phyloP scores from a whole-genome alignment of 805 yeast species.

The Saccharomycopsis sp. region DNA sequence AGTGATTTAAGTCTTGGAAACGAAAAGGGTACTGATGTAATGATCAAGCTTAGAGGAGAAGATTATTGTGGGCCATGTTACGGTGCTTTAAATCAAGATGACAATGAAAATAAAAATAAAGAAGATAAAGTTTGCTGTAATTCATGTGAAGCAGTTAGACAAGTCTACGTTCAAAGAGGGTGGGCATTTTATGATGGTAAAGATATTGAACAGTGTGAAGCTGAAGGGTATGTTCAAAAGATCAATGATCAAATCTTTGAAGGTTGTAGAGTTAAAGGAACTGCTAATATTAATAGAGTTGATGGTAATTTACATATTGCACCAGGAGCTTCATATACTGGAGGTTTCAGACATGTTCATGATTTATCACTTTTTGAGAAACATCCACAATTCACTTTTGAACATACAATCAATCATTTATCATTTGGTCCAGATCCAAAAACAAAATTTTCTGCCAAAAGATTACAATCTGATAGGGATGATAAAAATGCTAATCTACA shows the following conservation, averaged over 20 bases:
- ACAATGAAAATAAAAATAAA: conserved; percentile 22
- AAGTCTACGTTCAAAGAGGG: conserved; percentile 63
- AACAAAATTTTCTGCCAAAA: conserved; percentile 20
- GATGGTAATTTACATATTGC: conserved; percentile 93
- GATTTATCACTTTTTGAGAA: conserved; percentile 66
- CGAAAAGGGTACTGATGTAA: conserved; percentile 18
- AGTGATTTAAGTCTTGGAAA: conserved; percentile 32
- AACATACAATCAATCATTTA: conserved; percentile 69
- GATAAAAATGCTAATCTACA: conserved; percentile 5
- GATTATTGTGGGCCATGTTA: conserved; percentile 85
- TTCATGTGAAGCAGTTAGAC: conserved; percentile 69
- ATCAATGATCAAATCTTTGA: conserved; percentile 53
- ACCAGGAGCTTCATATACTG: conserved; percentile 72
- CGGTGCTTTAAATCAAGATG: conserved; percentile 60
- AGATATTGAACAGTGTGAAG: conserved; percentile 82
- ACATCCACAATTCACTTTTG: conserved; percentile 52
- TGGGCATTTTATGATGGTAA: conserved; percentile 93
- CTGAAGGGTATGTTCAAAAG: conserved; percentile 69
- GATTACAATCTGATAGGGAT: not conserved
- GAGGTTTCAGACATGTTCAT: conserved; percentile 61
- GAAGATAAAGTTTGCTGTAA: conserved; percentile 53
- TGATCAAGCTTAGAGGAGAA: conserved; percentile 11
- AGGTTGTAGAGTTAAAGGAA: conserved; percentile 84
- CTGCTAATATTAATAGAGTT: conserved; percentile 70
- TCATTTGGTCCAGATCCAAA: conserved; percentile 64